Evolutionary conservation across 2,329 filamentous ascomycete species (phyloP), one percentile per base, ranked within the genome.

Genomic region (Botrytis pseudocinerea): DNA sequence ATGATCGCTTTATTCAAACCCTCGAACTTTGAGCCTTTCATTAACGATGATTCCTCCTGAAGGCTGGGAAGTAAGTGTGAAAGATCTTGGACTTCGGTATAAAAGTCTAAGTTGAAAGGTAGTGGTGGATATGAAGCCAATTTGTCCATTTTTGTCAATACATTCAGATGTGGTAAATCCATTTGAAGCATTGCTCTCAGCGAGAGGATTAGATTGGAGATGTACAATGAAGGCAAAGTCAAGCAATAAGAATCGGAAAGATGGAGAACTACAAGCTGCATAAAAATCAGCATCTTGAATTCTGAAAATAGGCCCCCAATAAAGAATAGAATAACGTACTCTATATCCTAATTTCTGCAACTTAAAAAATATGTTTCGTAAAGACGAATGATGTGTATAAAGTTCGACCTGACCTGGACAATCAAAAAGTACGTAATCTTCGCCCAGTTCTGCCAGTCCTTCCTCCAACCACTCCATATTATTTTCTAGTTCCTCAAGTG

Each of bases 91-190:
- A 98, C 95, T 82, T 99, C 95, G 75, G 96, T 98, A 82, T 98
- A 99, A 83, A 92, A 99, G 77, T 98, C 95, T 74, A 99, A 90
- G 79, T 97, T 97, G 85, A 99, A 98, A 0, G 95, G 94, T 0
- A 99, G 86, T 40, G 93, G 89, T 64, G 93, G 91, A 80, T 97
- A 98, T 70, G 92, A 90, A 51, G 91, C 86, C 71, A 99, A 87
- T 80, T 98, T 98, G 83, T 99, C 96, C 83, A 99, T 97, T 84
- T 99, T 99, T 73, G 95, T 98, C 40, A 99, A 88, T 75, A 99
- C 93, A 80, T 99, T 99, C 77, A 99, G 87, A 80, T 98, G 94
- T 0, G 96, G 94, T 75, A 98, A 92, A 80, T 98, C 96, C 88
- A 99, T 95, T 83, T 98, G 96, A 70, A 99, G 90, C 95, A 99